These are phyloP conservation scores for Vinca major DNA, from an alignment of 305 asterid genomes.

Conservation along the genomic window DNA sequence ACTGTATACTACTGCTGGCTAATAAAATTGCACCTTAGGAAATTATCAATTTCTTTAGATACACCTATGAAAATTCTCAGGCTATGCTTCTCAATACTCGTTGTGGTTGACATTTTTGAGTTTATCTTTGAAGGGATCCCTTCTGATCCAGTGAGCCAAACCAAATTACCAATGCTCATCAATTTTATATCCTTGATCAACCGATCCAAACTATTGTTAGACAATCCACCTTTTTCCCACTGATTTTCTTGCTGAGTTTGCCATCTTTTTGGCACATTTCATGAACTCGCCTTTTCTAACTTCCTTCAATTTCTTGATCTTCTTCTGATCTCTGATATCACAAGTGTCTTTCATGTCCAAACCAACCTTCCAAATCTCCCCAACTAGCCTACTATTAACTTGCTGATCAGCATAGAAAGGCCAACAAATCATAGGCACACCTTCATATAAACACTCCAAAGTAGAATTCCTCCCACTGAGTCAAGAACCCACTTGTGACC, in stretches of 20 bases:
- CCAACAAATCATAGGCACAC: conserved; percentile 42
- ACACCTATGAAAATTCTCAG: neutral
- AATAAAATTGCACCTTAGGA: neutral
- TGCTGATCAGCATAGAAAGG: conserved; percentile 33
- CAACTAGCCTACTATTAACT: conserved; percentile 26
- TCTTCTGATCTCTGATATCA: conserved; percentile 19
- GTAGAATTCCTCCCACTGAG: conserved; percentile 44
- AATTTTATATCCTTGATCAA: conserved; percentile 14
- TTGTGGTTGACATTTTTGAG: neutral
- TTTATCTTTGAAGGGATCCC: neutral
- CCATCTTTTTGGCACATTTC: conserved; percentile 13
- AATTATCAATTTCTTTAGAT: neutral
- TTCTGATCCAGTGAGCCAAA: neutral
- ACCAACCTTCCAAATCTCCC: conserved; percentile 30
- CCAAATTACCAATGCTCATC: neutral
- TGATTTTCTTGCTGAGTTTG: conserved; percentile 18
- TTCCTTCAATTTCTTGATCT: conserved; percentile 23
- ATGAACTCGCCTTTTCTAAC: conserved; percentile 20
- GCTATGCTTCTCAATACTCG: neutral
- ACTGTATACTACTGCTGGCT: neutral
- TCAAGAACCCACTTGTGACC: conserved; percentile 36
- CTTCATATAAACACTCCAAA: conserved; percentile 30
- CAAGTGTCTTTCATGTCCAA: conserved; percentile 35
- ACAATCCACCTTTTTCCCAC: conserved; percentile 19
- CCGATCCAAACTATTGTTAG: conserved; percentile 15